phyloP scores from a whole-genome alignment of 768 basidiomycete species.

The Podaxis sp. region DNA sequence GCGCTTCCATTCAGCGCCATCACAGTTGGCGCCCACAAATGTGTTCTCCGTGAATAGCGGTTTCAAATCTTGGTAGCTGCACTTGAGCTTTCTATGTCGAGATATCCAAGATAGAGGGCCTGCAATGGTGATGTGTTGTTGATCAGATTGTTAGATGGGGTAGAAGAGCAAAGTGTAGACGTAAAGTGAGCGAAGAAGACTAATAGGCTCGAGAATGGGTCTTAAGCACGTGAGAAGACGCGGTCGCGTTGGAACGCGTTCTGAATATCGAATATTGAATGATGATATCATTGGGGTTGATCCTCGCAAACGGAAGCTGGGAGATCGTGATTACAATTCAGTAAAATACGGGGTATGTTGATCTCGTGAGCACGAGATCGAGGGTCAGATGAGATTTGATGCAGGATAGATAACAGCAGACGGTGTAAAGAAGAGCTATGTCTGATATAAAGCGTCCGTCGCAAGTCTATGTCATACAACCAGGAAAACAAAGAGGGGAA shows the following conservation, averaged over 20 bases:
- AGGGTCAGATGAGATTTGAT: not conserved
- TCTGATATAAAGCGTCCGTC: not conserved
- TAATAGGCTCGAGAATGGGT: not conserved
- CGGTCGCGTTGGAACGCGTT: not conserved
- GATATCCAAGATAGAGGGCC: not conserved
- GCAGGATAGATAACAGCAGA: not conserved
- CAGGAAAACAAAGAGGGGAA: slow-evolving; percentile 1
- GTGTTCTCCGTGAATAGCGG: not conserved
- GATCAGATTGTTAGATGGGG: not conserved
- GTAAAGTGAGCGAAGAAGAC: not conserved
- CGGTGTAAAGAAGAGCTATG: not conserved
- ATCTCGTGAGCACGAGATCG: not conserved
- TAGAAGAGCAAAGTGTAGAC: not conserved
- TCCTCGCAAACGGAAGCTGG: not conserved
- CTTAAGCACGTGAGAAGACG: slow-evolving; percentile 2
- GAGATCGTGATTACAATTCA: not conserved
- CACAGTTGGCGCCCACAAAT: not conserved
- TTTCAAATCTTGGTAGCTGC: not conserved
- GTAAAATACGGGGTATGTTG: not conserved
- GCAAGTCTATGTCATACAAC: slow-evolving; percentile 17
- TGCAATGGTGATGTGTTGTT: not conserved
- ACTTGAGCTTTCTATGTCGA: not conserved
- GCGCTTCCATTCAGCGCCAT: not conserved
- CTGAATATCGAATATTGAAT: not conserved
- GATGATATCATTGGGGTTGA: slow-evolving; percentile 2